phyloP scores from a whole-genome alignment of 2,329 filamentous ascomycete genomes.

The Ploettnerulaceae sp. region DNA sequence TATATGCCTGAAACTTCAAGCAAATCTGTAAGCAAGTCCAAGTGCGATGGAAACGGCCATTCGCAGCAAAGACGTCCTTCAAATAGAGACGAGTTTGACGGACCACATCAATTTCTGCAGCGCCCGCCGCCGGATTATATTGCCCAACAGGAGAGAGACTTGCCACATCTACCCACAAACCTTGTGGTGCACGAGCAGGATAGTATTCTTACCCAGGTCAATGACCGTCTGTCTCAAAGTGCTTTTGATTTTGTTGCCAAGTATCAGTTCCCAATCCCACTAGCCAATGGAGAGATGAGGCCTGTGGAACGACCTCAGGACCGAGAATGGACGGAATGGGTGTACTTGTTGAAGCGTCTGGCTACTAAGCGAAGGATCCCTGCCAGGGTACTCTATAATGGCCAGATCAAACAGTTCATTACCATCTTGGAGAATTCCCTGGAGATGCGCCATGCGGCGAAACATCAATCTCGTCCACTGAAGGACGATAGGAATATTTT shows the following conservation, averaged over 20 bases:
- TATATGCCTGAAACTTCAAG: conserved; percentile 51
- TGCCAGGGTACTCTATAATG: conserved; percentile 77
- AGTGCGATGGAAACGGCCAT: conserved; percentile 42
- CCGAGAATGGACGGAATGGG: conserved; percentile 89
- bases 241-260: conserved; percentile 88
- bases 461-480: conserved; percentile 74
- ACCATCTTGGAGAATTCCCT: conserved; percentile 84
- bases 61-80: conserved; percentile 62
- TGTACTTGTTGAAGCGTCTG: conserved; percentile 77
- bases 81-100: conserved; percentile 86
- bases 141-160: conserved; percentile 71
- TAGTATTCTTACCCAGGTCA: conserved; percentile 72
- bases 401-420: conserved; percentile 87
- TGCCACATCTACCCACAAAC: conserved; percentile 78
- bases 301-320: conserved; percentile 70
- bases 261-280: conserved; percentile 83
- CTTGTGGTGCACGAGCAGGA: conserved; percentile 82
- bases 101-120: conserved; percentile 76
- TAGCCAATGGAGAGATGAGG: conserved; percentile 67
- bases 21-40: conserved; percentile 42
- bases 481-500: conserved; percentile 88
- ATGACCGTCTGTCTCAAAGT: conserved; percentile 78
- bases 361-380: conserved; percentile 84
- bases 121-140: conserved; percentile 66
- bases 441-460: conserved; percentile 81